A percentile compares a stretch with the other conserved stretches of the same genome.
phyloP scores from a whole-genome alignment of 805 yeast species.

The Saccharomycopsis sp. region DNA sequence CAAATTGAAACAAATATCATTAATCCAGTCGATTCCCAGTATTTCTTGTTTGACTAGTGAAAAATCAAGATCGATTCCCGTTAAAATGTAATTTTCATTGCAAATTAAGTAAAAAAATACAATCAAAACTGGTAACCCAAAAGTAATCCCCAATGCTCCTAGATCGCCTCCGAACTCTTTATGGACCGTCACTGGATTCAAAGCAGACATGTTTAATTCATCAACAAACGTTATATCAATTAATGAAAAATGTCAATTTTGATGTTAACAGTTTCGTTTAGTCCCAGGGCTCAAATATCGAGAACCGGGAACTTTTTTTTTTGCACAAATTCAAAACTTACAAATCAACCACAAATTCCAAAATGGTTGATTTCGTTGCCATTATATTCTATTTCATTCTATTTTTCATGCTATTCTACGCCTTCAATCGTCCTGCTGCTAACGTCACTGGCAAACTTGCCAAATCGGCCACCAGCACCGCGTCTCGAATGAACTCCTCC shows the following conservation, averaged over 20 bases:
- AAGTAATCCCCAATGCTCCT: conserved; percentile 61
- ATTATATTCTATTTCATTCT: too few relatives aligned
- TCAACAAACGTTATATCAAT: background rate
- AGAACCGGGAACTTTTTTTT: too few relatives aligned
- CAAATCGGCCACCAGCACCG: too few relatives aligned
- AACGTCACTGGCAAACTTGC: too few relatives aligned
- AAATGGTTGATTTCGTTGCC: too few relatives aligned
- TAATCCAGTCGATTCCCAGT: conserved; percentile 20
- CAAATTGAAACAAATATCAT: conserved; percentile 29
- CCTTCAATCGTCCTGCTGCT: too few relatives aligned
- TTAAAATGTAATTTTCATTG: conserved; percentile 46
- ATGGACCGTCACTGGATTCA: conserved; percentile 65
- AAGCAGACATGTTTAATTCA: conserved; percentile 10
- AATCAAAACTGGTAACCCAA: conserved; percentile 58
- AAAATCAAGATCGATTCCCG: conserved; percentile 37
- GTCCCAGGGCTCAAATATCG: too few relatives aligned
- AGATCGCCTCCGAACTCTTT: conserved; percentile 69
- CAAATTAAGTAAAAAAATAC: conserved; percentile 48
- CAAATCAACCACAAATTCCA: too few relatives aligned
- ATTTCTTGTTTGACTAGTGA: conserved; percentile 27
- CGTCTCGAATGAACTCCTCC: too few relatives aligned
- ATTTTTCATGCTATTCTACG: too few relatives aligned
- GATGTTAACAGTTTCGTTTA: too few relatives aligned
- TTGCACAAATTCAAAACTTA: too few relatives aligned
- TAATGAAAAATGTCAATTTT: background rate